Evolutionary conservation across 2,329 filamentous ascomycete species (phyloP).

Genomic region (Davidsoniella eucalypti): DNA sequence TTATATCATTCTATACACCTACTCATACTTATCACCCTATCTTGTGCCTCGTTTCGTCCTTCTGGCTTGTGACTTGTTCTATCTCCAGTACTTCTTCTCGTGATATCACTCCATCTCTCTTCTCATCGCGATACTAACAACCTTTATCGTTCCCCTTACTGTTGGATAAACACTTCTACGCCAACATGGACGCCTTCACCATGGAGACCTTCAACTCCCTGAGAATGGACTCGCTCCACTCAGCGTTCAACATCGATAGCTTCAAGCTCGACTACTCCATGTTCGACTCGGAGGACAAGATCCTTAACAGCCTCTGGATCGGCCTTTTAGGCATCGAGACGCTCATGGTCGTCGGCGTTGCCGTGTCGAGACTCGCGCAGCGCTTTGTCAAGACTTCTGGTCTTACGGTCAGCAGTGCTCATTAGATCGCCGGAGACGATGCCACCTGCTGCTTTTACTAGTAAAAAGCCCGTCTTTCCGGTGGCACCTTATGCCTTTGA

Average conservation of each 20-base stretch:
- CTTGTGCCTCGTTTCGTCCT: not conserved
- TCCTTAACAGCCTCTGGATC: constrained; percentile 32
- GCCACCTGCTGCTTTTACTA: not conserved
- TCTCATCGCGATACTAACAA: not conserved
- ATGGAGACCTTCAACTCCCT: constrained; percentile 9
- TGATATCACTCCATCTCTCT: not conserved
- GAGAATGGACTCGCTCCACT: not conserved
- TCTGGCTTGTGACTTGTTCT: not conserved
- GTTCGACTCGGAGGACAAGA: constrained; percentile 21
- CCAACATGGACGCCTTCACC: not conserved
- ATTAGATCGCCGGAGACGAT: not conserved
- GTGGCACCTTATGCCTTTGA: not conserved
- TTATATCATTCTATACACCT: not conserved
- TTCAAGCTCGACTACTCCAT: constrained; percentile 8
- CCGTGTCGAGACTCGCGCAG: constrained; percentile 17
- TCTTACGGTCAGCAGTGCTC: constrained; percentile 10
- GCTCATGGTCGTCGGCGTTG: constrained; percentile 27
- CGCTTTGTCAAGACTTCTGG: constrained; percentile 17
- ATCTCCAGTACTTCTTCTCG: not conserved
- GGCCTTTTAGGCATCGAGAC: constrained; percentile 29
- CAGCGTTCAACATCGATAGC: constrained; percentile 4
- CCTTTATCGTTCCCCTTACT: no score
- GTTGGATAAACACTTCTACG: not conserved
- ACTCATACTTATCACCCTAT: not conserved
- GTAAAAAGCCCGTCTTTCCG: not conserved